Evolutionary conservation across 805 yeast species (phyloP), one percentile per base, ranked within the genome.

Genomic region (Starmerella powellii): DNA sequence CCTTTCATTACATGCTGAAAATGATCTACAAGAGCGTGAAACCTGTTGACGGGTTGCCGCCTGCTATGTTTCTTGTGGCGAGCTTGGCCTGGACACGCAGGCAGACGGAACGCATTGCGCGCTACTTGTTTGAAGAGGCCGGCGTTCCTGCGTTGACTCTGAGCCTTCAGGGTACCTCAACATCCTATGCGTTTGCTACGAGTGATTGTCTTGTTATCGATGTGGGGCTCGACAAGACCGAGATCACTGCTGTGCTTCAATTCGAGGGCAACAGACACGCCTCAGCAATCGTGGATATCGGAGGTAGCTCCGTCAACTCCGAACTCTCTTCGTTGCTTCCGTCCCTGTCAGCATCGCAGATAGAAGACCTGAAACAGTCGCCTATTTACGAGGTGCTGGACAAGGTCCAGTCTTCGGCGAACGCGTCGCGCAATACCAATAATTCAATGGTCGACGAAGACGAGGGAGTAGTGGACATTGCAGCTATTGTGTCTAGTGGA

Each of bases 391-490:
- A 88, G 64, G 80, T 84, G 6, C 68, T 86, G 49, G 74, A 71
- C 62, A 79, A 75, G 46, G 82, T 79, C 52, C 78, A 76, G 52
- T 77, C 80, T 17, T 57, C 69, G 44, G 76, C 72, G 38, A 32
- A 42, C 3, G 78, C 71, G 27, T 34, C 27, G 30, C 40, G 45
- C 23, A 48, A 40, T 24, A 34, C 41, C 5, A 62, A 58, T 13
- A 13, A 18, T 6, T 23, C 35, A 21, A 23, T 34, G 19, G 69
- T 66, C 4, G 59, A 58, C 31, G 71, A 68, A 8, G 84, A 76
- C 30, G 88, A 80, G 24, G 93, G 85, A 40, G 74, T 77, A 3
- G 69, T 85, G 30, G 95, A 88, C 59, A 86, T 88, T 37, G 95
- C 95, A 2, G 84, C 86, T 31, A 76, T 87, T 51, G 91, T 87